These are phyloP conservation scores for Citrus cavaleriei DNA, from an alignment of 345 rosid genomes.

Conservation along the genomic window DNA sequence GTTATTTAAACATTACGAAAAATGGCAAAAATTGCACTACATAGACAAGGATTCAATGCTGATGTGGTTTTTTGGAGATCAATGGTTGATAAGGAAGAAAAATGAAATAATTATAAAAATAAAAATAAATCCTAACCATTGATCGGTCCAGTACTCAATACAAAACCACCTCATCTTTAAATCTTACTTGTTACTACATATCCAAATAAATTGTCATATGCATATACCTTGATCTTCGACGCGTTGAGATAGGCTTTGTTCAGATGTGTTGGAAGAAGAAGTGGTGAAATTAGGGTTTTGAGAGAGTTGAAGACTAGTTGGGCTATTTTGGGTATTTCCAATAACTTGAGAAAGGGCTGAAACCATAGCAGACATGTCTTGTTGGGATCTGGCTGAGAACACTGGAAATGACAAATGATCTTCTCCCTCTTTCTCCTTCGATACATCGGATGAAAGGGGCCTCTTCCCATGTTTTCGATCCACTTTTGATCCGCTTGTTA, in stretches of 20 bases:
- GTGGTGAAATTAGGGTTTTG: slow-evolving; percentile 7
- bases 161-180: no score
- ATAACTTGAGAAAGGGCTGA: slow-evolving; percentile 73
- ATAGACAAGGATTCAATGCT: no score
- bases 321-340: slow-evolving; percentile 29
- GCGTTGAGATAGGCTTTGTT: slow-evolving; percentile 14
- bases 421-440: slow-evolving; percentile 44
- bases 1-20: no score
- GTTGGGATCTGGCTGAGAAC: slow-evolving; percentile 67
- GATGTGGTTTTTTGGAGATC: no score
- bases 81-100: no score
- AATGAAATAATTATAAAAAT: no score
- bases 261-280: background rate
- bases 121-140: no score
- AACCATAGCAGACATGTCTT: slow-evolving; percentile 62
- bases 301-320: slow-evolving; percentile 12
- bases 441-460: slow-evolving; percentile 35
- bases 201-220: background rate
- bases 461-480: slow-evolving; percentile 59
- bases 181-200: no score
- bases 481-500: slow-evolving; percentile 19
- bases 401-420: slow-evolving; percentile 41
- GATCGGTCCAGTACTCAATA: no score
- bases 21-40: no score
- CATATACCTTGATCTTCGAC: slow-evolving; percentile 34